Evolutionary conservation across 2,329 filamentous ascomycete species (phyloP), one percentile per base, ranked within the genome.

Genomic region (Arthrinium phaeospermum): DNA sequence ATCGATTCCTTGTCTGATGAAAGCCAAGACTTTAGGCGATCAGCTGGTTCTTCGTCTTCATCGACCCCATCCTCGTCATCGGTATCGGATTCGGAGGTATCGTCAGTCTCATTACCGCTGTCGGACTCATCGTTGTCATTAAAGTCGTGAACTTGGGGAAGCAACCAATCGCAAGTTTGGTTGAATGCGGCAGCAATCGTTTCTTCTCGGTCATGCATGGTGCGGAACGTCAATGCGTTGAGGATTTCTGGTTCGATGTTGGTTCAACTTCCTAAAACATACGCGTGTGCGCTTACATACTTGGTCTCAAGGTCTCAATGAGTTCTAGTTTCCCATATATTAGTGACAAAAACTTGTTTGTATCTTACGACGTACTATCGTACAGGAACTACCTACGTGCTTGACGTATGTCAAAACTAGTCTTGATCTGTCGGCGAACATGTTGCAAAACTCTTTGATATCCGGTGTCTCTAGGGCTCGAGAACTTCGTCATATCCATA

Each of bases 1-100:
- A 74, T 49, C 4, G 70, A 13, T 6, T 71, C 71, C 37, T 74
- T 27, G 12, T 22, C 69, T 49, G 4, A 76, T 70, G 49, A 27
- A 51, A 51, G 49, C 49, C 49, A 51, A 27, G 8, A 27, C 3
- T 24, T 24, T 0, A 51, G n/a, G 4, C n/a, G 49, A 2, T 51
- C n/a, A 12, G 14, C 49, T 14, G n/a, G n/a, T 30, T 24, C 10
- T 1, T 12, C 13, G 1, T 3, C 8, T 5, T 10, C 27, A 30
- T 10, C n/a, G n/a, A n/a, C n/a, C n/a, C n/a, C n/a, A n/a, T n/a
- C n/a, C n/a, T n/a, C n/a, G n/a, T n/a, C n/a, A n/a, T n/a, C n/a
- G n/a, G n/a, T n/a, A n/a, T n/a, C n/a, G n/a, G n/a, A n/a, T n/a
- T n/a, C n/a, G n/a, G n/a, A n/a, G n/a, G n/a, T n/a, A n/a, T n/a